Conservation (phyloP, 768 basidiomycete genomes). For the Peribolospora baueri region DNA sequence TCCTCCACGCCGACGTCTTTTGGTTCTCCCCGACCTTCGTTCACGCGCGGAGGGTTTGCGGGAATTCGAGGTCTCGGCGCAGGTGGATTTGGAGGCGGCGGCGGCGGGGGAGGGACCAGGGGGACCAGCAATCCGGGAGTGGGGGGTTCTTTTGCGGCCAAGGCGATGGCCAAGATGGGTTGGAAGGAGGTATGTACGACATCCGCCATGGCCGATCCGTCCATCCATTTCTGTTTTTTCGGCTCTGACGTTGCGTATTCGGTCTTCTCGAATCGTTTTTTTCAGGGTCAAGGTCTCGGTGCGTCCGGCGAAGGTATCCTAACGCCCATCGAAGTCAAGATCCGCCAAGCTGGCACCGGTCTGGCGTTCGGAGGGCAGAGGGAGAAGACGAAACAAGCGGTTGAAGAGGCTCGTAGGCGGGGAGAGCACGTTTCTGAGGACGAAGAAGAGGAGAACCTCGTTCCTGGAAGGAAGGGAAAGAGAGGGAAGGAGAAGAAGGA, state of each 20-base stretch:
- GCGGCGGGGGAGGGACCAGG: neutral
- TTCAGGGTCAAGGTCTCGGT: slow-evolving; percentile 38
- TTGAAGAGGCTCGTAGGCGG: slow-evolving; percentile 31
- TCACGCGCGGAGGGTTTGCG: too few species aligned
- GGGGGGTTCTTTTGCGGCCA: slow-evolving; percentile 48
- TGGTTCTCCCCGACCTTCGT: too few species aligned
- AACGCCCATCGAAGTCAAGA: slow-evolving; percentile 60
- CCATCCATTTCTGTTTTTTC: neutral
- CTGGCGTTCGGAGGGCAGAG: slow-evolving; percentile 67
- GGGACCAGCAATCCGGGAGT: slow-evolving; percentile 22
- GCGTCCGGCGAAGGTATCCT: slow-evolving; percentile 53
- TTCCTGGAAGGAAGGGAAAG: slow-evolving; percentile 22
- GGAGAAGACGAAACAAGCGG: slow-evolving; percentile 67
- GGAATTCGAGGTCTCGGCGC: neutral
- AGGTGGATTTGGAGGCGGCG: neutral
- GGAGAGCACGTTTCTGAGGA: slow-evolving; percentile 32
- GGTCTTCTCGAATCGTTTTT: neutral
- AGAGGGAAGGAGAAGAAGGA: slow-evolving; percentile 30
- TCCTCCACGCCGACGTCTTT: too few species aligned
- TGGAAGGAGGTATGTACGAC: slow-evolving; percentile 40
- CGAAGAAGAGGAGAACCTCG: slow-evolving; percentile 27
- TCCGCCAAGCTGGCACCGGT: slow-evolving; percentile 59
- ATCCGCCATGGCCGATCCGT: too few species aligned
- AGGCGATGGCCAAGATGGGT: slow-evolving; percentile 83
- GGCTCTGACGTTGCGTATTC: neutral